Percentiles rank a stretch among this genome's conserved stretches.
Evolutionary conservation across 2,329 filamentous ascomycete species (phyloP).

Genomic region (Grosmannia clavigera): DNA sequence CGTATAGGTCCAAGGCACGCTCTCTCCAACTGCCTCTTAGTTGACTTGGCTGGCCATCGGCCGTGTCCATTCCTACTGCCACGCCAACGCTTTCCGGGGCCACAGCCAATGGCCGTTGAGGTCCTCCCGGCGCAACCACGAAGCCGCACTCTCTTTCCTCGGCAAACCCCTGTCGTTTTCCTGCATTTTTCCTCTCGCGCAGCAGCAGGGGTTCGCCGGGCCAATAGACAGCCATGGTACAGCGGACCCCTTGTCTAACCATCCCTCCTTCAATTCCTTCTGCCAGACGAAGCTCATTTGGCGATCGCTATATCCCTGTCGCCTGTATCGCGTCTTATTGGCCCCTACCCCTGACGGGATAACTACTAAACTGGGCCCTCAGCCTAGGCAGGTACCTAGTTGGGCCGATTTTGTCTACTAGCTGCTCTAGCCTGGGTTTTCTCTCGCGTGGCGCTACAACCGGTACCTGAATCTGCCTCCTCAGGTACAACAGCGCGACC

Average conservation of each 20-base stretch:
- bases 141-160: too few species aligned
- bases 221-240: not conserved
- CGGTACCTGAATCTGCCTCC: not conserved
- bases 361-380: not conserved
- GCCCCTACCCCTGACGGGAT: not conserved
- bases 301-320: not conserved
- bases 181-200: not conserved
- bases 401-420: not conserved
- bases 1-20: not conserved
- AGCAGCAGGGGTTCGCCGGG: not conserved
- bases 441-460: not conserved
- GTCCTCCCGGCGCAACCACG: too few species aligned
- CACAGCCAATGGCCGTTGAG: not conserved
- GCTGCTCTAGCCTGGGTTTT: not conserved
- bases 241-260: not conserved
- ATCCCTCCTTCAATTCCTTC: not conserved
- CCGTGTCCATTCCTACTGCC: not conserved
- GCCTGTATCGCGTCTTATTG: not conserved
- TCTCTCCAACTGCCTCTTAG: not conserved
- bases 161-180: too few species aligned
- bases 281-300: not conserved
- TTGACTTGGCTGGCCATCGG: not conserved
- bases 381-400: not conserved
- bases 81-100: not conserved
- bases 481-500: not conserved